These are phyloP conservation scores for Krasilnikovozyma curviuscula DNA, from an alignment of 768 basidiomycete species.

Conservation along the genomic window DNA sequence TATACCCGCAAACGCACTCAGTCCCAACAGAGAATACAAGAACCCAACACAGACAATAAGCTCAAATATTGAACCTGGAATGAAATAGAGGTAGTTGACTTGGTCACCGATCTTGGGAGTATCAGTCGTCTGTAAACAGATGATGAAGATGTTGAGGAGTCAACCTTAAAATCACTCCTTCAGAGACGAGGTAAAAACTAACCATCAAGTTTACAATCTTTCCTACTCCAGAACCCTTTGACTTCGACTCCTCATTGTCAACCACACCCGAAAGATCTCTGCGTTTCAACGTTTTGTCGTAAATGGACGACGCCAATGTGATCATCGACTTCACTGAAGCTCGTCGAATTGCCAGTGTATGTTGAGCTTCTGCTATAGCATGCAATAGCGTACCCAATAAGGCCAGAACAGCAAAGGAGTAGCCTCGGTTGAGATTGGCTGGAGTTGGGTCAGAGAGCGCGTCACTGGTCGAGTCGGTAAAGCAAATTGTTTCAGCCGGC, in stretches of 20 bases:
- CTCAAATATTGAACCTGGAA: neutral
- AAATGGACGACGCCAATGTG: conserved; percentile 6
- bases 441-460: conserved; percentile 2
- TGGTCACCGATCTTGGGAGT: conserved; percentile 4
- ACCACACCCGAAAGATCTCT: conserved; percentile 6
- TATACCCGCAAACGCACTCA: neutral
- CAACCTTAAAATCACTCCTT: too few relatives aligned
- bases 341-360: conserved; percentile 8
- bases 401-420: conserved; percentile 6
- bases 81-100: neutral
- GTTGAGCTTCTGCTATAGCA: conserved; percentile 5
- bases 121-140: neutral
- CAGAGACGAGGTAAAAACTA: neutral
- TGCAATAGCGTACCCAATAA: conserved; percentile 2
- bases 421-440: neutral
- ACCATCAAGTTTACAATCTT: conserved; percentile 9
- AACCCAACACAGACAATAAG: conserved; percentile 8
- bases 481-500: too few relatives aligned
- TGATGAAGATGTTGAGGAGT: neutral
- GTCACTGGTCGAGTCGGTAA: conserved; percentile 8
- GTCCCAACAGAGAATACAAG: conserved; percentile 5
- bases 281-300: conserved; percentile 7
- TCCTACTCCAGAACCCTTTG: conserved; percentile 3
- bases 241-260: neutral
- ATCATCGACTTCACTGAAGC: conserved; percentile 6